Evolutionary conservation across 352 stramenopile species (phyloP).

Genomic region (Phytopythium cucurbitacearum): DNA sequence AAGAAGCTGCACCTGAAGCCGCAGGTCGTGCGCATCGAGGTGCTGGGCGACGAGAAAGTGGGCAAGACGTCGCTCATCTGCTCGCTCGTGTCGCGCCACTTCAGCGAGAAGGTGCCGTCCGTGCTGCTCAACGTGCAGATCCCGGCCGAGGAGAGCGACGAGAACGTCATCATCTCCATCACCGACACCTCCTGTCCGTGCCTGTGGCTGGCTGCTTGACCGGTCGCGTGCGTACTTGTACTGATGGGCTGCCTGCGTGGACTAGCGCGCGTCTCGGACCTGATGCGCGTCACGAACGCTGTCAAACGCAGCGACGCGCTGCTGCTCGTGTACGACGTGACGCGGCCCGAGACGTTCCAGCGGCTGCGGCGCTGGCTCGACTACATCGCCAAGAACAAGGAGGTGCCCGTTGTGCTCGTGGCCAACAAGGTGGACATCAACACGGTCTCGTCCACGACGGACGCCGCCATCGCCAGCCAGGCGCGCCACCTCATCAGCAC

Average conservation of each 20-base stretch:
- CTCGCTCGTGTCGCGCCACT: conserved; percentile 85
- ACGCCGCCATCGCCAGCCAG: conserved; percentile 65
- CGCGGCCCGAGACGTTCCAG: conserved; percentile 82
- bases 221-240: neutral
- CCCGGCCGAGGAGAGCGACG: conserved; percentile 83
- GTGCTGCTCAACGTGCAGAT: conserved; percentile 88
- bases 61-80: conserved; percentile 91
- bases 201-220: neutral
- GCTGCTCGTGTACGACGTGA: conserved; percentile 84
- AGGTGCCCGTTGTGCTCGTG: conserved; percentile 85
- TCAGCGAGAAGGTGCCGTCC: conserved; percentile 82
- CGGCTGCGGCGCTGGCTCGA: conserved; percentile 80
- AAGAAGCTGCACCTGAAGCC: conserved; percentile 65
- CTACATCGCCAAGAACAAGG: conserved; percentile 83
- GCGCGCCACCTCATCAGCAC: conserved; percentile 64
- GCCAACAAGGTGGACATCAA: conserved; percentile 88
- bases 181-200: conserved; percentile 82
- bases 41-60: conserved; percentile 87
- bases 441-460: conserved; percentile 49
- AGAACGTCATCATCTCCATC: conserved; percentile 89
- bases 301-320: conserved; percentile 85
- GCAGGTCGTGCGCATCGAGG: conserved; percentile 84
- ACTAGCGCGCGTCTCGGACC: conserved; percentile 65
- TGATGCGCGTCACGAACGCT: conserved; percentile 82
- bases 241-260: conserved; percentile 6